Base-by-base conservation (phyloP, 2,329 filamentous ascomycete genomes). In the Coniochaeta sp. region DNA sequence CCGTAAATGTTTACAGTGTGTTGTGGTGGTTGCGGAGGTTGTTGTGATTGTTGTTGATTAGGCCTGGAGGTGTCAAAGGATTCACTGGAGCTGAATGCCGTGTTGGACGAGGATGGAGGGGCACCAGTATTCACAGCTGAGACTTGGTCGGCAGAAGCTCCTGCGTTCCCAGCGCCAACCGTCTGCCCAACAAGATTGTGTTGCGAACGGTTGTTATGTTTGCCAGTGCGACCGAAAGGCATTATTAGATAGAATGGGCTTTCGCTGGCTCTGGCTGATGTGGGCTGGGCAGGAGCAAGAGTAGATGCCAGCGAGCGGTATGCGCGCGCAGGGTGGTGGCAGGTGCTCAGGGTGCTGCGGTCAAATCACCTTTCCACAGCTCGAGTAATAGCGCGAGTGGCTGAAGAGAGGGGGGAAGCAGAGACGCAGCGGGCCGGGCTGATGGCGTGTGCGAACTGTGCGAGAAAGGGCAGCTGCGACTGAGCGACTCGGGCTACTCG, bases 181-280 rank as follows among this genome's bases (percentile, higher is more conserved):
- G 67, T 59, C 63, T 68, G 67, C 63, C 77, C 77, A 61, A 70
- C 68, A 60, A 80, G 71, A 57, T 74, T 73, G 63, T 78, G 76
- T 69, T 80, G 78, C 65, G 78, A 78, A 61, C 76, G 76, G 62
- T 78, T 78, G 71, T 71, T 74, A 66, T 78, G 73, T 71, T 71
- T 79, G 64, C 74, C 72, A 65, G 79, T 67, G 63, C 76, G 76
- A 68, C 71, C 70, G 67, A 80, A 80, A 67, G 72, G 75, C 77
- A 81, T 81, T 66, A 64, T 70, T 62, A 28, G 46, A 10, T 16
- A 16, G 14, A 13, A 26, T 28, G 45, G 12, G n/a, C 24, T 4
- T 31, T 30, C 6, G 20, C 13, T 42, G 38, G 38, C 20, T 42
- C n/a, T 42, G 22, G 38, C 38, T 42, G 38, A 42, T 18, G 20